phyloP scores from a whole-genome alignment of 2,329 filamentous ascomycete species.

The Nemania sp. region DNA sequence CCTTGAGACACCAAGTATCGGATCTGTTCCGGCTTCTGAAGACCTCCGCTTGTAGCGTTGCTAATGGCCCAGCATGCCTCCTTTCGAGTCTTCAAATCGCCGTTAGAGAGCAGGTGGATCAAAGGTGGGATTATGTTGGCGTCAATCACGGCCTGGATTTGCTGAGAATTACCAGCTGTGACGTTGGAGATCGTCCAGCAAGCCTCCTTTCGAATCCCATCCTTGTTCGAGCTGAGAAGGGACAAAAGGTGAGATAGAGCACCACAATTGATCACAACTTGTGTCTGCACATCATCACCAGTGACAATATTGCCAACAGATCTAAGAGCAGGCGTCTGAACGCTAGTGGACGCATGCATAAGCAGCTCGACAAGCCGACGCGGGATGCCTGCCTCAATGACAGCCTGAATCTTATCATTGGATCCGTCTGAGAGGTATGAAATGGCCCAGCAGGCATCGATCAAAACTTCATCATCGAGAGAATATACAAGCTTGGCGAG shows the following conservation, averaged over 20 bases:
- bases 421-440: constrained; percentile 97
- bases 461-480: constrained; percentile 95
- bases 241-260: constrained; percentile 90
- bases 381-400: constrained; percentile 97
- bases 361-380: constrained; percentile 94
- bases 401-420: constrained; percentile 99
- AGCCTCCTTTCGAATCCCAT: constrained; percentile 97
- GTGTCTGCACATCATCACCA: constrained; percentile 96
- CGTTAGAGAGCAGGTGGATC: constrained; percentile 94
- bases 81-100: constrained; percentile 98
- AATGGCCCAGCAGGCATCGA: constrained; percentile 99
- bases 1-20: constrained; percentile 91
- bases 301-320: constrained; percentile 99
- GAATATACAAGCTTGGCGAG: constrained; percentile 98
- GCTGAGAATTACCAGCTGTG: constrained; percentile 94
- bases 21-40: constrained; percentile 99
- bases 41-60: constrained; percentile 94
- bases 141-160: constrained; percentile 96
- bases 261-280: constrained; percentile 99
- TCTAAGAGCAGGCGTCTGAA: constrained; percentile 94
- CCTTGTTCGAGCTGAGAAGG: constrained; percentile 94
- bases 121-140: constrained; percentile 95
- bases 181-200: constrained; percentile 99
- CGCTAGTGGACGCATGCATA: constrained; percentile 97
- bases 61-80: constrained; percentile 99